phyloP scores from a whole-genome alignment of 2,329 filamentous ascomycete species.

The Alternaria conjuncta region DNA sequence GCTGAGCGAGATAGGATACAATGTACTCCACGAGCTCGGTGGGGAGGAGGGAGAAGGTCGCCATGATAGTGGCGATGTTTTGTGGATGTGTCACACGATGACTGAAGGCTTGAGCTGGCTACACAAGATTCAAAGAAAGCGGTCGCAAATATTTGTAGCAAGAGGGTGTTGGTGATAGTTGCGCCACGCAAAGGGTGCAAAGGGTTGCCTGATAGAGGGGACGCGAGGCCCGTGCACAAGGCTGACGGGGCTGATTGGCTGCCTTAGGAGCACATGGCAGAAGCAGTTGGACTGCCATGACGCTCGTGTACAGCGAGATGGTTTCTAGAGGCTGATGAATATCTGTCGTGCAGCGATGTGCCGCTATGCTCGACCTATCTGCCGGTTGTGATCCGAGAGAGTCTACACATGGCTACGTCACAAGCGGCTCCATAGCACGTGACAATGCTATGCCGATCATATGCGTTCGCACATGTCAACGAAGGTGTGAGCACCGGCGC shows the following conservation, averaged over 20 bases:
- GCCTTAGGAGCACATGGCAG: not conserved
- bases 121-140: not conserved
- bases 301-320: not conserved
- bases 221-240: not conserved
- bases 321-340: not conserved
- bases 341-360: not conserved
- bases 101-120: accelerated
- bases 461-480: constrained; percentile 4
- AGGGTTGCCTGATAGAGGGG: constrained; percentile 6
- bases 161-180: not conserved
- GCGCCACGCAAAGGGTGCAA: not conserved
- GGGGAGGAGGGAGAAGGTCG: constrained; percentile 25
- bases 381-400: not conserved
- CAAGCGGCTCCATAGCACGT: not conserved
- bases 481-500: not conserved
- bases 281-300: not conserved
- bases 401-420: not conserved
- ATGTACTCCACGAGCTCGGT: constrained; percentile 35
- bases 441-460: not conserved
- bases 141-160: not conserved
- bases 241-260: not conserved
- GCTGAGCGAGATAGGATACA: constrained; percentile 23
- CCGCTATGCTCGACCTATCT: not conserved
- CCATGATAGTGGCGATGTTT: constrained; percentile 16
- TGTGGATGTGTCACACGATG: accelerated